Conservation (phyloP, 441 rosid genomes). For the Gossypium lobatum region DNA sequence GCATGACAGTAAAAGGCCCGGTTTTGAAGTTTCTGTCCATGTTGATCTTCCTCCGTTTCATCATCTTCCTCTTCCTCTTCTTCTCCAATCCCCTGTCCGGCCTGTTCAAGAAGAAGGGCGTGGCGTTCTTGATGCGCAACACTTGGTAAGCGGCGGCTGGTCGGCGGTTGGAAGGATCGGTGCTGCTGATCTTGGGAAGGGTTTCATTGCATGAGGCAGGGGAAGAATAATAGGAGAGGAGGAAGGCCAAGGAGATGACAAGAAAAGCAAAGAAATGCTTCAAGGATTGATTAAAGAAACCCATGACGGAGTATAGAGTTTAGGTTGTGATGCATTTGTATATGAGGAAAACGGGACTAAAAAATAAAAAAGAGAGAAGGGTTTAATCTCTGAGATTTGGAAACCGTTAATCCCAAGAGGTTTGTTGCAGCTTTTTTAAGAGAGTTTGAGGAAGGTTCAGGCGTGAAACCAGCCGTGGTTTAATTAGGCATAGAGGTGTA, state of each 20-base stretch:
- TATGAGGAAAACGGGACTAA: neutral
- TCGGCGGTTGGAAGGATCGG: neutral
- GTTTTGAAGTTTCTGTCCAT: constrained; percentile 17
- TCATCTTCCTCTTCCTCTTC: constrained; percentile 11
- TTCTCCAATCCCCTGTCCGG: constrained; percentile 8
- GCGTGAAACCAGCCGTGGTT: neutral
- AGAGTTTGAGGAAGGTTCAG: neutral
- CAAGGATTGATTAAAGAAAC: constrained; percentile 7
- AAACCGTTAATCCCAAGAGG: constrained; percentile 18
- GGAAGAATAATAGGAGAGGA: constrained; percentile 13
- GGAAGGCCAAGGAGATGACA: constrained; percentile 12
- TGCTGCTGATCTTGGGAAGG: constrained; percentile 12
- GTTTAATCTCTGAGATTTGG: constrained; percentile 20
- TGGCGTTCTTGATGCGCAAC: constrained; percentile 32
- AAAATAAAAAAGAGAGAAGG: neutral
- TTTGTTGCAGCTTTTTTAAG: constrained; percentile 8
- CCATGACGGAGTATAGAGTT: neutral
- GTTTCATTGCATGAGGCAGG: constrained; percentile 15
- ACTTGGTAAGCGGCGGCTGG: constrained; percentile 16
- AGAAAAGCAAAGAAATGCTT: constrained; percentile 9
- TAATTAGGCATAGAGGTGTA: neutral
- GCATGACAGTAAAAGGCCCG: constrained; percentile 58
- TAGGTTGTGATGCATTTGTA: constrained; percentile 13
- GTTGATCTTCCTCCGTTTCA: constrained; percentile 27
- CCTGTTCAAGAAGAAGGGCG: constrained; percentile 27